A percentile compares a stretch with the other conserved stretches of the same genome.
phyloP scores from a whole-genome alignment of 1,139 yeast species.

The Protomyces pachydermus region DNA sequence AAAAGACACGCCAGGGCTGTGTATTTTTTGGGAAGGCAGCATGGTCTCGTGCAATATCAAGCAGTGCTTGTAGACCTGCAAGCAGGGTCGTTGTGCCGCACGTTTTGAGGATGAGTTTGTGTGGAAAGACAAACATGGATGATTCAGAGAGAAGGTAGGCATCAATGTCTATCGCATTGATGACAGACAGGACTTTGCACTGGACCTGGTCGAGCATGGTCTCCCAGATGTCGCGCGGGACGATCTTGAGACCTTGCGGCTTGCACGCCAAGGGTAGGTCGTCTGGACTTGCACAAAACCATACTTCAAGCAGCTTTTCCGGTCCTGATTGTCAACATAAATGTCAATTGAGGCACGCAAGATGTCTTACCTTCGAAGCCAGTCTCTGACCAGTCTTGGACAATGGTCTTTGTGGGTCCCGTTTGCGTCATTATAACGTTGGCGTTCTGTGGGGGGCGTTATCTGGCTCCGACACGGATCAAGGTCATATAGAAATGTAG shows the following conservation, averaged over 20 bases:
- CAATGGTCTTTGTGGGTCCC: conserved; percentile 18
- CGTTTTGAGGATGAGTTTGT: conserved; percentile 80
- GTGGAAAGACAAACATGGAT: conserved; percentile 81
- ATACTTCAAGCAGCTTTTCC: conserved; percentile 82
- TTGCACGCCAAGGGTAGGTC: conserved; percentile 39
- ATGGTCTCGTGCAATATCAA: conserved; percentile 47
- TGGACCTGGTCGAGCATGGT: conserved; percentile 70
- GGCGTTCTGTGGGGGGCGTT: neutral
- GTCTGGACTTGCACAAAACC: conserved; percentile 61
- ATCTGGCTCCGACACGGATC: neutral
- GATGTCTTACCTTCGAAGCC: conserved; percentile 10
- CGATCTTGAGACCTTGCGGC: conserved; percentile 50
- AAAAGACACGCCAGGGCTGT: conserved; percentile 64
- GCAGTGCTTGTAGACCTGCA: conserved; percentile 64
- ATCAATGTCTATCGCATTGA: conserved; percentile 61
- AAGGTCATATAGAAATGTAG: neutral
- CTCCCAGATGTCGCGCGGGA: conserved; percentile 67
- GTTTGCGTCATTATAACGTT: neutral
- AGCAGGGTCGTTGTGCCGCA: conserved; percentile 95
- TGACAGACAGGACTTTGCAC: conserved; percentile 82
- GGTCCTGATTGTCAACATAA: conserved; percentile 53
- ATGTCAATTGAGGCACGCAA: conserved; percentile 33
- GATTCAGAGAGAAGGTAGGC: conserved; percentile 87
- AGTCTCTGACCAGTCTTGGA: conserved; percentile 25
- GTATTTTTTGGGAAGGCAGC: conserved; percentile 37